Evolutionary conservation across 1,284 basidiomycete species (phyloP).

Genomic region (Moesziomyces sp.): DNA sequence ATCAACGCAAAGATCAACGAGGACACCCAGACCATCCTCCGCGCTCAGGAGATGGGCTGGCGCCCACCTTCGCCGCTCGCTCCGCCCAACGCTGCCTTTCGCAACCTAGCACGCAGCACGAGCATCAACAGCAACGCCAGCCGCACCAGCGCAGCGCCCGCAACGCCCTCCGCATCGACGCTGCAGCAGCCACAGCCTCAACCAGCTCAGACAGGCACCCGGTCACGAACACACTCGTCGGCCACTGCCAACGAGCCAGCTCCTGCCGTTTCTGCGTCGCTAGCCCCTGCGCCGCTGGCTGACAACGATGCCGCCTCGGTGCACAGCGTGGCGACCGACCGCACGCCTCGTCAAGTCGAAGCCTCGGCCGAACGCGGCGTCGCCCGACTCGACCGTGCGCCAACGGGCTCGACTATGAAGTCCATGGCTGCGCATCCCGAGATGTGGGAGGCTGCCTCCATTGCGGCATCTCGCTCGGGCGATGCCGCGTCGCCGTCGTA

Average conservation of each 20-base stretch:
- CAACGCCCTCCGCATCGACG: conserved; percentile 4
- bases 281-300: neutral
- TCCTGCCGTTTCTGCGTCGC: neutral
- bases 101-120: conserved; percentile 32
- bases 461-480: conserved; percentile 1
- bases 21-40: conserved; percentile 38
- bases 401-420: conserved; percentile 34
- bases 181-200: conserved; percentile 13
- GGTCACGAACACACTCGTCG: conserved; percentile 11
- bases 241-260: neutral
- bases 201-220: neutral
- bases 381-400: conserved; percentile 32
- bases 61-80: conserved; percentile 39
- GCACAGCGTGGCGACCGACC: conserved; percentile 23
- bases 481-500: conserved; percentile 6
- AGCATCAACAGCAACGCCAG: conserved; percentile 26
- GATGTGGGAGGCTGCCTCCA: conserved; percentile 26
- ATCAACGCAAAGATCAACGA: conserved; percentile 47
- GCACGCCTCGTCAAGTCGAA: conserved; percentile 19
- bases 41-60: conserved; percentile 56
- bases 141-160: conserved; percentile 2
- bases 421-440: conserved; percentile 42
- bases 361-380: conserved; percentile 1
- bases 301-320: conserved; percentile 25
- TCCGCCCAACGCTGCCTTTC: conserved; percentile 7